Conservation (phyloP, 345 rosid genomes). For the Populus simonii region DNA sequence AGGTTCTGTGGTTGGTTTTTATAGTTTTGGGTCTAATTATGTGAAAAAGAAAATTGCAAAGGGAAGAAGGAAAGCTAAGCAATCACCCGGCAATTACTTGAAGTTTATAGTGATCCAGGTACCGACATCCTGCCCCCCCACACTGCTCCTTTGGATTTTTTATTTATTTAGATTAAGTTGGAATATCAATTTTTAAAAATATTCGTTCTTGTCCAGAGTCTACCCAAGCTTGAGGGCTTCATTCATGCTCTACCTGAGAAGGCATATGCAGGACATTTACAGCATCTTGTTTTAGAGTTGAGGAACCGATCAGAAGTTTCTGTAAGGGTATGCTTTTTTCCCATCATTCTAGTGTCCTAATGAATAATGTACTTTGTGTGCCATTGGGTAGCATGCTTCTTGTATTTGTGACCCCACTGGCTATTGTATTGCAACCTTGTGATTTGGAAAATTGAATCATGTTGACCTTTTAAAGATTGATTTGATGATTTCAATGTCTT, state of each 20-base stretch:
- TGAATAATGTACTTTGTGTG: not conserved
- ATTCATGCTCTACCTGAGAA: slow-evolving; percentile 59
- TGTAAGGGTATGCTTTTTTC: slow-evolving; percentile 53
- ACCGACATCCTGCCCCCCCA: not conserved
- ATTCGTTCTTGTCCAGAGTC: slow-evolving; percentile 42
- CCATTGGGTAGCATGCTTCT: not conserved
- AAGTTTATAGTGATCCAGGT: slow-evolving; percentile 89
- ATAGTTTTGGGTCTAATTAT: slow-evolving; percentile 51
- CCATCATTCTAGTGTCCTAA: not conserved
- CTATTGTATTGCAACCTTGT: not conserved
- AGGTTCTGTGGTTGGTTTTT: slow-evolving; percentile 70
- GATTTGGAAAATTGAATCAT: not conserved
- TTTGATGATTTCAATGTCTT: not conserved
- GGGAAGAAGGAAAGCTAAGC: slow-evolving; percentile 53
- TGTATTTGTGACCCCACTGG: not conserved
- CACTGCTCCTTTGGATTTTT: slow-evolving; percentile 1
- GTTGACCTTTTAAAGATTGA: not conserved
- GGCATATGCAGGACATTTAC: slow-evolving; percentile 73
- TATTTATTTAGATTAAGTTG: slow-evolving; percentile 9
- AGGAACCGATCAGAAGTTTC: slow-evolving; percentile 65
- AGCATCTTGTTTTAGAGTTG: slow-evolving; percentile 66
- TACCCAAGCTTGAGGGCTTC: slow-evolving; percentile 86
- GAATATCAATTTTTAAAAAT: not conserved
- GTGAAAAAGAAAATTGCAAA: slow-evolving; percentile 45
- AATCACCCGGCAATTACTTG: slow-evolving; percentile 47